Base-by-base conservation (phyloP, 768 basidiomycete genomes). In the Chlorophyllum brunneum region DNA sequence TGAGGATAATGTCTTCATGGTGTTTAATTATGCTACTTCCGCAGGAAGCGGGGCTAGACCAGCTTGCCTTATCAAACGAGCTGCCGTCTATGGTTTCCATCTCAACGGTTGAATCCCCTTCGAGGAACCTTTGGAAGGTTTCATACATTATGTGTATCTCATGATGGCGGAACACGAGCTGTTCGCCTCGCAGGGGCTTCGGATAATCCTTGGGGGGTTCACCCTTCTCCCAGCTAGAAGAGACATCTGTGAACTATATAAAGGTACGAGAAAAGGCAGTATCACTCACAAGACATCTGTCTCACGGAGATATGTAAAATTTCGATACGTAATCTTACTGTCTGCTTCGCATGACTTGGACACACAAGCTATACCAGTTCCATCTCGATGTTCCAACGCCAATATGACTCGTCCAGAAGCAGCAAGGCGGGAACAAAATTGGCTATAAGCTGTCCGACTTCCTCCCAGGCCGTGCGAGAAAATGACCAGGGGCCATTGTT, bases 401-500 rank as follows among this genome's bases (percentile, higher is more conserved):
- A 92, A 73, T 2, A 95, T 91, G 4, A 94, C 82, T 54, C 79
- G 84, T 2, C 93, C 93, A 31, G 85, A 75, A 3, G 87, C 80
- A 3, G 92, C 93, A 18, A 94, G 64, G 20, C 79, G 76, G 2
- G 78, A 73, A 62, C 90, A 92, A 53, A 87, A 65, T 64, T 90
- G 86, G 54, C 86, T 85, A 60, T 92, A 92, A 1, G 82, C 78
- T 0, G 82, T 87, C 18, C 83, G 71, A 37, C 78, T 82, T 3
- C 90, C 91, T 16, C 81, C 85, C 18, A 93, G 78, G 16, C 92
- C 92, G 70, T 93, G 92, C 8, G 86, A 89, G 67, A 92, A 93
- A 34, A 94, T 76, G 26, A 92, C 80, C 26, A 94, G 75, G 0
- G 89, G 88, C 88, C 88, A 89, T 42, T 77, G 75, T 15, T 67